A percentile compares a stretch with the other conserved stretches of the same genome.
These are phyloP conservation scores for Calonectria hawksworthii DNA, from an alignment of 2,329 filamentous ascomycete species.

Conservation along the genomic window DNA sequence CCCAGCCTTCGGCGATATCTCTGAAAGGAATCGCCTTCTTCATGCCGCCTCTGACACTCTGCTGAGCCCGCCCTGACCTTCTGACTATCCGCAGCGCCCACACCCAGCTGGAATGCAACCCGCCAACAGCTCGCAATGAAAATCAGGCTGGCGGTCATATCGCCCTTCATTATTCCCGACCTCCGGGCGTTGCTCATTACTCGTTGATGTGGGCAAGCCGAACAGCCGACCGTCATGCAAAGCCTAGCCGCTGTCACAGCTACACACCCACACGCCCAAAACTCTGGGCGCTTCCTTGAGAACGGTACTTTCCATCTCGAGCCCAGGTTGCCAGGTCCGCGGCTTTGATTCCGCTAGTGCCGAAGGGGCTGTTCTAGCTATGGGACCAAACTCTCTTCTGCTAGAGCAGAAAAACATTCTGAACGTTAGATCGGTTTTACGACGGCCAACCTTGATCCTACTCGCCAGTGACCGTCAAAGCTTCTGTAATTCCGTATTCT, in stretches of 20 bases:
- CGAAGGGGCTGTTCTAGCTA: background rate
- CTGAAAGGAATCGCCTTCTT: conserved; percentile 19
- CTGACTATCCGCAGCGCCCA: conserved; percentile 15
- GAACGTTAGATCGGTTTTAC: background rate
- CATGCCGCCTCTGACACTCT: background rate
- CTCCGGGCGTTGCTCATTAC: background rate
- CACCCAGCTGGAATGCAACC: conserved; percentile 27
- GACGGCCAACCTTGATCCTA: background rate
- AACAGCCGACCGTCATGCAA: conserved; percentile 15
- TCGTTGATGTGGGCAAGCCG: conserved; percentile 2
- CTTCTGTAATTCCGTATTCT: background rate
- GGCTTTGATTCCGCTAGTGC: conserved; percentile 15
- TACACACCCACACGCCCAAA: conserved; percentile 8
- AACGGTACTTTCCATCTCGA: conserved; percentile 12
- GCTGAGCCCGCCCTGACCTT: background rate
- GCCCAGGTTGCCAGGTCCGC: background rate
- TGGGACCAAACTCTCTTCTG: background rate
- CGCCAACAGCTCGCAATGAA: conserved; percentile 1
- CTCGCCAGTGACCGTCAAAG: conserved; percentile 1
- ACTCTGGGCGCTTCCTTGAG: background rate
- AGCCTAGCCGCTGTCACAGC: conserved; percentile 6
- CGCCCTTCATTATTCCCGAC: conserved; percentile 7
- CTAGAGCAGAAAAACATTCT: conserved; percentile 4
- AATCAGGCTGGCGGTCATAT: conserved; percentile 3
- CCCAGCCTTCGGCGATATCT: conserved; percentile 20